These are phyloP conservation scores for Chimonanthus praecox DNA, from an alignment of 164 flowering plant genomes.

Conservation along the genomic window DNA sequence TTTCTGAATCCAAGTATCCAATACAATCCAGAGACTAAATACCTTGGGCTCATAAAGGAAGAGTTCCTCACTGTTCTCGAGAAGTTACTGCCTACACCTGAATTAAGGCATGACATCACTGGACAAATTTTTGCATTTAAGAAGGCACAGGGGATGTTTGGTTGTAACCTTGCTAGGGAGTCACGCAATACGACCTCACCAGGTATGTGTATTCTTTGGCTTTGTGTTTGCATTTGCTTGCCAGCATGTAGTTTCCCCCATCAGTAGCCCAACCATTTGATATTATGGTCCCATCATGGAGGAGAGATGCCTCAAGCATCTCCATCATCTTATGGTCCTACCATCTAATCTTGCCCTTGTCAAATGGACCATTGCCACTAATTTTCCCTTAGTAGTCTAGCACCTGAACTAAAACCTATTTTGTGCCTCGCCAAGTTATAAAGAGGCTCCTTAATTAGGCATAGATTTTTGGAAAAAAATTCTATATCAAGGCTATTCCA, in stretches of 20 bases:
- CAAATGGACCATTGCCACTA: too few relatives aligned
- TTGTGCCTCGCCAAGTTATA: too few relatives aligned
- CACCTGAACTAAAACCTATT: too few relatives aligned
- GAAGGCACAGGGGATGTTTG: constrained; percentile 76
- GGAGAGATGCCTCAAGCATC: too few relatives aligned
- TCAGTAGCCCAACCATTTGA: too few relatives aligned
- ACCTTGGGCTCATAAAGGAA: constrained; percentile 58
- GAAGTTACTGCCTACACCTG: constrained; percentile 75
- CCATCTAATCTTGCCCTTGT: too few relatives aligned
- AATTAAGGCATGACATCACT: constrained; percentile 70
- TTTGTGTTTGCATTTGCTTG: constrained; percentile 41
- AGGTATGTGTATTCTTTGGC: constrained; percentile 76
- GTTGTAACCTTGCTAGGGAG: constrained; percentile 77
- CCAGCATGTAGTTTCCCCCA: not conserved
- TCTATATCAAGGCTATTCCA: too few relatives aligned
- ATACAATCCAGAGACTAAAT: constrained; percentile 78
- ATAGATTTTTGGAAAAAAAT: too few relatives aligned
- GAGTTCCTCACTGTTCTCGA: constrained; percentile 70
- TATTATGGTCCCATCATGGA: too few relatives aligned
- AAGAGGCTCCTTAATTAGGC: too few relatives aligned
- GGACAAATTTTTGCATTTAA: constrained; percentile 61
- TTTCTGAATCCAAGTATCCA: constrained; percentile 89
- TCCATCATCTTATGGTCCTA: too few relatives aligned
- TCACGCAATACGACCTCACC: constrained; percentile 74
- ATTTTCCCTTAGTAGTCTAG: too few relatives aligned